Evolutionary conservation across 345 rosid species (phyloP).

Genomic region (Eucalyptus tenuipes): DNA sequence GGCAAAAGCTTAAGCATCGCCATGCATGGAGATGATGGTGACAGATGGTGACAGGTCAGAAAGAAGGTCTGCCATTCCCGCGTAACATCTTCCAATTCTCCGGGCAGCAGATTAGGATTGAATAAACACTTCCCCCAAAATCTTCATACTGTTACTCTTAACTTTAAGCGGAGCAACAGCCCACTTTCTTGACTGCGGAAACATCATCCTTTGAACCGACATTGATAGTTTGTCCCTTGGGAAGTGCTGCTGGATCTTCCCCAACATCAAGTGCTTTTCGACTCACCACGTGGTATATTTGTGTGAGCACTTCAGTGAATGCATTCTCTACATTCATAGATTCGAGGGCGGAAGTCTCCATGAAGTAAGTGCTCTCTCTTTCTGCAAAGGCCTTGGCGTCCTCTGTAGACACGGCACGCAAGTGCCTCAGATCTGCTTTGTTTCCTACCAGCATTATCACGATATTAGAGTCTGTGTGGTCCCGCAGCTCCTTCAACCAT

Average conservation of each 20-base stretch:
- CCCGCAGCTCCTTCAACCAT: constrained; percentile 87
- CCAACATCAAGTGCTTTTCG: constrained; percentile 55
- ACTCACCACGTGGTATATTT: constrained; percentile 67
- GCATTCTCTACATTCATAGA: constrained; percentile 75
- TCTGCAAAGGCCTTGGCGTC: constrained; percentile 65
- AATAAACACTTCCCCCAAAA: neutral
- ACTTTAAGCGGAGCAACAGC: constrained; percentile 47
- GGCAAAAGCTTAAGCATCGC: neutral
- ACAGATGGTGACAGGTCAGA: neutral
- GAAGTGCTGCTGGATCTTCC: constrained; percentile 52
- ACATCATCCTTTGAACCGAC: constrained; percentile 62
- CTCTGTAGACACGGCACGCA: constrained; percentile 68
- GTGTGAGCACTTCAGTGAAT: constrained; percentile 68
- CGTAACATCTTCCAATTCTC: neutral
- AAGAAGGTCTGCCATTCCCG: neutral
- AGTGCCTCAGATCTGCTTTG: constrained; percentile 75
- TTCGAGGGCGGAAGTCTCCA: constrained; percentile 91
- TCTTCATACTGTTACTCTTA: neutral
- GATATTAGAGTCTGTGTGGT: constrained; percentile 71
- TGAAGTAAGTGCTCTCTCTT: constrained; percentile 62
- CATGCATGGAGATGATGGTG: neutral
- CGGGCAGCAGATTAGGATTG: neutral
- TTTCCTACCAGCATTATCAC: constrained; percentile 89
- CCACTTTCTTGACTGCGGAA: constrained; percentile 58
- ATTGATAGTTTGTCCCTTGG: constrained; percentile 58